Base-by-base conservation (phyloP, 371 early-diverging fungal genomes). In the Furculomyces boomerangus region DNA sequence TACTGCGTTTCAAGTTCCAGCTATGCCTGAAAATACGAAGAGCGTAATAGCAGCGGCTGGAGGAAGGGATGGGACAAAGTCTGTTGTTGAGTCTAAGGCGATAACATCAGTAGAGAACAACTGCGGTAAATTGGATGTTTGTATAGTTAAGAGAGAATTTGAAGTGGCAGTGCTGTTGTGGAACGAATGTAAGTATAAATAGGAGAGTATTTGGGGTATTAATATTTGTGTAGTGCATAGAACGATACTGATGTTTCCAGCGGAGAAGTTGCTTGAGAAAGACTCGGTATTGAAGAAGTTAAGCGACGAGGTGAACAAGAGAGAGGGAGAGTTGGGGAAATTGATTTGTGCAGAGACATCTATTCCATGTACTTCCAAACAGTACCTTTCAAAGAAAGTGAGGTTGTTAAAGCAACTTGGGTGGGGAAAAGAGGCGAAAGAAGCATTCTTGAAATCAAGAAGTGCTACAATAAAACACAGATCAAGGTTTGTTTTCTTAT, bases 391-490 rank as follows among this genome's bases (percentile, higher is more conserved):
- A 55, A 73, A 68, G 14, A 80, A 81, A 66, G 86, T 92, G n/a
- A 73, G 74, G 57, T 82, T 86, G 74, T 66, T 94, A 46, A 73
- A 83, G 54, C 67, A 81, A 26, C 72, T 94, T 0, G 89, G 86
- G 0, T 77, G 59, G 61, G 59, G 57, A 53, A 60, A 64, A 32
- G 64, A 82, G 74, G 89, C 87, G 10, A 76, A 85, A 22, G 81
- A 81, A 47, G 79, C 85, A 14, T 90, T 88, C 45, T 57, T 90
- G 57, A 68, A 68, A 10, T 75, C 86, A 10, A 74, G 93, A 16
- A 78, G 80, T 20, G 69, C 70, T n/a, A 81, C 86, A 18, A 80
- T 90, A 53, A 78, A 80, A 54, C 83, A 86, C 61, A 71, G 86
- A 49, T 79, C 87, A 41, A 54, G 71, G 24, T 46, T 10, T 35